Evolutionary conservation across 2,329 filamentous ascomycete species (phyloP).

Genomic region (Claviceps pazoutovae): DNA sequence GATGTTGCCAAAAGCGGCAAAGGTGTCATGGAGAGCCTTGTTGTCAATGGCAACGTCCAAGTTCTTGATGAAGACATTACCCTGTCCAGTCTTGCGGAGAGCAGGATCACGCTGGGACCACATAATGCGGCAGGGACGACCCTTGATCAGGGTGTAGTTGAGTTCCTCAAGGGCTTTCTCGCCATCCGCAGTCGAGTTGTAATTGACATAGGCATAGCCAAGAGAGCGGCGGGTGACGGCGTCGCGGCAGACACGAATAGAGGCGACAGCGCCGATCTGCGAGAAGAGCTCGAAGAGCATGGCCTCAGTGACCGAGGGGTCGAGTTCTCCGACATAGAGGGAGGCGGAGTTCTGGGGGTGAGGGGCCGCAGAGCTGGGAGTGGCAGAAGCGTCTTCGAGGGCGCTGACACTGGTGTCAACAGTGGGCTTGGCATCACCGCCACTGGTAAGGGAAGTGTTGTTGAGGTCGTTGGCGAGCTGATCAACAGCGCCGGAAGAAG

Average conservation of each 20-base stretch:
- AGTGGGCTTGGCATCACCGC: constrained; percentile 51
- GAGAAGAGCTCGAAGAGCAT: constrained; percentile 99
- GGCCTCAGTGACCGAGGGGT: constrained; percentile 93
- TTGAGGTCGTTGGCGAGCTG: constrained; percentile 69
- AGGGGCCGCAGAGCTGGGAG: constrained; percentile 58
- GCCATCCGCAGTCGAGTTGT: constrained; percentile 92
- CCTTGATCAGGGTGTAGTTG: constrained; percentile 99
- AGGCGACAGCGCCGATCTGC: constrained; percentile 95
- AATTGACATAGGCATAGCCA: constrained; percentile 99
- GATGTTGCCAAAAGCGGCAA: constrained; percentile 97
- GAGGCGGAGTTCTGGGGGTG: constrained; percentile 91
- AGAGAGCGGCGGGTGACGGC: constrained; percentile 96
- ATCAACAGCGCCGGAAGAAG: constrained; percentile 50
- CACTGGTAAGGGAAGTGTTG: constrained; percentile 55
- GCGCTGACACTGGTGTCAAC: constrained; percentile 60
- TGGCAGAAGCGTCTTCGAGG: constrained; percentile 48
- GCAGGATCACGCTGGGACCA: constrained; percentile 99
- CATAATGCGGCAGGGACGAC: constrained; percentile 98
- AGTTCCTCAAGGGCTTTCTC: constrained; percentile 98
- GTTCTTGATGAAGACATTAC: constrained; percentile 99
- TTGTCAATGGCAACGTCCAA: constrained; percentile 97
- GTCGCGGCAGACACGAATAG: constrained; percentile 98
- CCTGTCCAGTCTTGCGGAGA: constrained; percentile 96
- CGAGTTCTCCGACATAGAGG: constrained; percentile 97
- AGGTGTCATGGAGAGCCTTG: constrained; percentile 99